Evolutionary conservation across 257 asterid species (phyloP), one percentile per base, ranked within the genome.

Genomic region (Penstemon eatonii): DNA sequence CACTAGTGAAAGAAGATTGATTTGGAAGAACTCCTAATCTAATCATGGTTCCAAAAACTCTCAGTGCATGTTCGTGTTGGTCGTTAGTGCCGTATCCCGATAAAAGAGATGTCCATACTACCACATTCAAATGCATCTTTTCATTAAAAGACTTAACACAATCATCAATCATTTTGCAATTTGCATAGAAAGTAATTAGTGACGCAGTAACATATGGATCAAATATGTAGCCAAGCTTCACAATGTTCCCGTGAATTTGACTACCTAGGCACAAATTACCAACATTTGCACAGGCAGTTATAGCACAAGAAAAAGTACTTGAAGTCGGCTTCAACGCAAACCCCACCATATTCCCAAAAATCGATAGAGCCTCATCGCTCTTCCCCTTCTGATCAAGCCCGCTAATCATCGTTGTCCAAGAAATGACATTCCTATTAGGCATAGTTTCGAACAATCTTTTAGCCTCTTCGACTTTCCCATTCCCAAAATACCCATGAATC

Each of bases 1-100:
- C 96, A 76, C 99, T 90, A 6, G 99, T 79, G 76, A 90, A 87
- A 25, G 97, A 84, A 68, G 96, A 88, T 55, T 93, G 96, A 63
- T 93, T 93, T 4, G 97, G 97, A 63, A 78, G 13, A 5, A 93
- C 51, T n/a, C 90, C 84, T 25, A 72, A 59, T 70, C 88, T 78
- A 36, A 84, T 61, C 96, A 93, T 90, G 58, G 69, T 74, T 25
- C 75, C 36, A 56, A 87, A 83, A 68, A 90, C 85, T 60, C 70
- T 51, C 57, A 85, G 69, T 50, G 92, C 99, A 41, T 82, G 81
- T 47, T 78, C 83, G 36, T 90, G 91, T 70, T 62, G 74, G 63
- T 43, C 54, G 11, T 93, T 93, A 43, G 65, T 75, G 9, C 95
- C 89, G 60, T 78, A 84, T 44, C 97, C 95, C 12, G 97, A 87